These are phyloP conservation scores for Cercospora sp. DNA, from an alignment of 2,329 filamentous ascomycete genomes.

Conservation along the genomic window DNA sequence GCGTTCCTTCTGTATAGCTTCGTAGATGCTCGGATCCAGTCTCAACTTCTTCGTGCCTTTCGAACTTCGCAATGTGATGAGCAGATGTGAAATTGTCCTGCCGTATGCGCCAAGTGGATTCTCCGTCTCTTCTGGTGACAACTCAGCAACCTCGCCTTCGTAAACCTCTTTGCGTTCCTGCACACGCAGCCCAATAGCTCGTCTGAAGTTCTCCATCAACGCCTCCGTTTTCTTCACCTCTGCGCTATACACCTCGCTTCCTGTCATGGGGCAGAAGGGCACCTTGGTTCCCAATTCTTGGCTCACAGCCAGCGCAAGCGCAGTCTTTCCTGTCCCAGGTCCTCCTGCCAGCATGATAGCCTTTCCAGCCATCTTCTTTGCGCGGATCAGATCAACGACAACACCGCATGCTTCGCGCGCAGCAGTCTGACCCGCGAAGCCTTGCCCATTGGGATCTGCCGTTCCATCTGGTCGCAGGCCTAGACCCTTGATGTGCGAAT, in stretches of 20 bases:
- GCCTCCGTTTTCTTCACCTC: slow-evolving; percentile 99
- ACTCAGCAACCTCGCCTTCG: slow-evolving; percentile 96
- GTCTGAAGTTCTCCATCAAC: slow-evolving; percentile 97
- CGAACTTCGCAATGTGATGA: slow-evolving; percentile 92
- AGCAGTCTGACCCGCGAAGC: slow-evolving; percentile 84
- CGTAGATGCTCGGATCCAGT: slow-evolving; percentile 96
- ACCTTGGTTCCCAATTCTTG: slow-evolving; percentile 98
- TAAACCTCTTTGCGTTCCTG: slow-evolving; percentile 99
- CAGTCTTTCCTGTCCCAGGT: slow-evolving; percentile 95
- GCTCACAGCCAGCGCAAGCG: slow-evolving; percentile 89
- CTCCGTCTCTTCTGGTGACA: slow-evolving; percentile 96
- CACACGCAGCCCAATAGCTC: slow-evolving; percentile 93
- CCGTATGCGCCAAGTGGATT: slow-evolving; percentile 96
- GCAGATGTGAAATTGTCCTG: slow-evolving; percentile 91
- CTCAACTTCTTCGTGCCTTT: slow-evolving; percentile 97
- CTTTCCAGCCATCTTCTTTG: slow-evolving; percentile 96
- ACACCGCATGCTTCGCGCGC: slow-evolving; percentile 96
- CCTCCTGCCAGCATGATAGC: slow-evolving; percentile 92
- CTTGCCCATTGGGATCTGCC: slow-evolving; percentile 74
- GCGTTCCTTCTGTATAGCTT: slow-evolving; percentile 97
- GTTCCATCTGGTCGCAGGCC: slow-evolving; percentile 83
- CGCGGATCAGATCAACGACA: slow-evolving; percentile 90
- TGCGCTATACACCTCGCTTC: slow-evolving; percentile 95
- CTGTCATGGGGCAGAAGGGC: slow-evolving; percentile 96
- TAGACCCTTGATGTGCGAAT: slow-evolving; percentile 96